A percentile compares a stretch with the other conserved stretches of the same genome.
Conservation (phyloP, 345 rosid species). For the Aquilaria sinensis region DNA sequence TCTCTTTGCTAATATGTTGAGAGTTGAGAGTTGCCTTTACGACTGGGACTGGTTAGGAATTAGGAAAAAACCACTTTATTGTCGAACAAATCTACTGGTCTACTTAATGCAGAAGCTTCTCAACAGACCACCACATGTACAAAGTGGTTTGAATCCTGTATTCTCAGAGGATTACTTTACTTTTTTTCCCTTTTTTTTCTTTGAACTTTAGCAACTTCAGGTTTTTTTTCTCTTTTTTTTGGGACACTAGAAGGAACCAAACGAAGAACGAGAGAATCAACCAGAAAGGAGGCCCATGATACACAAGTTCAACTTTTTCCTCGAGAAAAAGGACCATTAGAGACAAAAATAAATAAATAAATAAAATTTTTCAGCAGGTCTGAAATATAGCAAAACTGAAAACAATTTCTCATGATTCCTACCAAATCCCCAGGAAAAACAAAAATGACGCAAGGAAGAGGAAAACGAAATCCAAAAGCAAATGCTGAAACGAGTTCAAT, state of each 20-base stretch:
- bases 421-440: neutral
- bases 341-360: neutral
- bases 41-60: too few relatives aligned
- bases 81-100: neutral
- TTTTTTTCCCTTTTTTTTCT: neutral
- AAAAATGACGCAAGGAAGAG: neutral
- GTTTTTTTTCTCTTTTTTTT: neutral
- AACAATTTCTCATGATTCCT: too few relatives aligned
- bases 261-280: neutral
- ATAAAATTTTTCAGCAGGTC: too few relatives aligned
- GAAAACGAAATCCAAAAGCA: neutral
- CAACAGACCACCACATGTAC: conserved; percentile 7
- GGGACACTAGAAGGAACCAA: neutral
- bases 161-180: conserved; percentile 4
- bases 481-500: too few relatives aligned
- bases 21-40: too few relatives aligned
- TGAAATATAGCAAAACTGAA: too few relatives aligned
- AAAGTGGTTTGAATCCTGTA: conserved; percentile 3
- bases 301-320: neutral
- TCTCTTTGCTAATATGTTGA: too few relatives aligned
- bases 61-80: too few relatives aligned
- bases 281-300: neutral
- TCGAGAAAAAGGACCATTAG: neutral
- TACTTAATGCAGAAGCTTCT: conserved; percentile 2
- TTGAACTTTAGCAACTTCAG: neutral